Evolutionary conservation across 495 filamentous ascomycete genomes (phyloP).

Genomic region (Penicillium verhagenii): DNA sequence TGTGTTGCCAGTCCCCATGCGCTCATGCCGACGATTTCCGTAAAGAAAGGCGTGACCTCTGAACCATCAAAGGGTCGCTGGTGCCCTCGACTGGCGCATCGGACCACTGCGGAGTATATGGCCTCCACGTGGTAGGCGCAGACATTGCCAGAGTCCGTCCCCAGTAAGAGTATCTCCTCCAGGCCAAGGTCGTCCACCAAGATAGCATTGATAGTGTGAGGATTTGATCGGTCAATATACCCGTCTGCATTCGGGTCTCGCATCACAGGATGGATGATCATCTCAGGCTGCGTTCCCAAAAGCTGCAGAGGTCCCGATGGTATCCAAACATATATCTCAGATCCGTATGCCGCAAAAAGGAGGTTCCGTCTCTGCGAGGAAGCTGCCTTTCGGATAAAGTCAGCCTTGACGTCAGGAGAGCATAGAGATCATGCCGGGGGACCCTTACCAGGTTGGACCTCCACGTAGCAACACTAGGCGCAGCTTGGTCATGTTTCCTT

Average conservation of each 20-base stretch:
- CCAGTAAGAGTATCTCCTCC: constrained; percentile 74
- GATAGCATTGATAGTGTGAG: constrained; percentile 77
- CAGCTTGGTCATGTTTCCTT: constrained; percentile 29
- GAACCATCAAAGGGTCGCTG: constrained; percentile 26
- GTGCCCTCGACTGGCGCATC: constrained; percentile 24
- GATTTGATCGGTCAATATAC: constrained; percentile 52
- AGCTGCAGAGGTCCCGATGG: constrained; percentile 65
- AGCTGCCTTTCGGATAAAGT: constrained; percentile 40
- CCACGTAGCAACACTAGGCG: constrained; percentile 40
- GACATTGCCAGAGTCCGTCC: constrained; percentile 87
- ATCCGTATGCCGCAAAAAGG: constrained; percentile 73
- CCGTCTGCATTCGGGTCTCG: constrained; percentile 49
- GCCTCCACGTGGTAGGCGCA: constrained; percentile 70
- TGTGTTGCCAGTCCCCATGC: constrained; percentile 93
- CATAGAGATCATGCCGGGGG: background rate
- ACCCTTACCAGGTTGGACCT: constrained; percentile 52
- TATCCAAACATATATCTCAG: constrained; percentile 70
- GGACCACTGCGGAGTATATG: constrained; percentile 48
- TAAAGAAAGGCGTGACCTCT: constrained; percentile 60
- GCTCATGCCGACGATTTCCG: constrained; percentile 68
- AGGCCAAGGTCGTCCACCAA: constrained; percentile 76
- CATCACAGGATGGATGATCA: constrained; percentile 64
- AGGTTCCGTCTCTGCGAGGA: constrained; percentile 62
- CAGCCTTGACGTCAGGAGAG: background rate
- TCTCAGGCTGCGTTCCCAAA: constrained; percentile 57